A percentile compares a stretch with the other conserved stretches of the same genome.
Evolutionary conservation across 208 protist genomes (phyloP).

Genomic region (Acanthamoeba triangularis): DNA sequence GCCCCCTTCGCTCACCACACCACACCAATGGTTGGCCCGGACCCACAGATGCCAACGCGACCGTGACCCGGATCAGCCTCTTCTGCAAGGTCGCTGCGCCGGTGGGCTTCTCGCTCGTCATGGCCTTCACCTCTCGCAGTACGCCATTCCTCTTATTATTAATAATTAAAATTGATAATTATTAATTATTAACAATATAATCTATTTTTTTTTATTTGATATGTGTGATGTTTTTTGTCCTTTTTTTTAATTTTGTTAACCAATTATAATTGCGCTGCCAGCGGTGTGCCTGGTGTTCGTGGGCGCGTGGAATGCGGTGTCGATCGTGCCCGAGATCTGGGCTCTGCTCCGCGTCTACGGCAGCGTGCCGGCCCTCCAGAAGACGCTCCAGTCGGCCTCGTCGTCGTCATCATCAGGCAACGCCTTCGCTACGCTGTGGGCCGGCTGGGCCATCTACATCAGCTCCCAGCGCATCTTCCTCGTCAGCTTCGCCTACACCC

Average conservation of each 20-base stretch:
- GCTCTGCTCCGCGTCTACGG: not conserved
- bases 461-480: conserved; percentile 42
- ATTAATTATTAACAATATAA: too few relatives aligned
- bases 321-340: conserved; percentile 30
- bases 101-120: conserved; percentile 31
- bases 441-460: conserved; percentile 13
- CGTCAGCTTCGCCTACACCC: conserved; percentile 58
- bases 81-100: conserved; percentile 56
- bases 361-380: conserved; percentile 18
- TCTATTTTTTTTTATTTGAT: too few relatives aligned
- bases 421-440: conserved; percentile 5
- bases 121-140: conserved; percentile 44
- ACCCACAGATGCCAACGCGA: conserved; percentile 35
- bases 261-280: too few relatives aligned
- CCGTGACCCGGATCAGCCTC: conserved; percentile 16
- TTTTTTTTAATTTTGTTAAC: too few relatives aligned
- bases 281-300: conserved; percentile 48
- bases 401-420: not conserved
- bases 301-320: conserved; percentile 28
- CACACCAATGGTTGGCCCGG: not conserved
- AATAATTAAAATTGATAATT: not conserved
- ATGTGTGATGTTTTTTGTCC: too few relatives aligned
- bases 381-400: not conserved
- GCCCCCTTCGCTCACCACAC: not conserved
- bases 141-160: not conserved